phyloP scores from a whole-genome alignment of 2,329 filamentous ascomycete genomes.

The Penicillium sp. region DNA sequence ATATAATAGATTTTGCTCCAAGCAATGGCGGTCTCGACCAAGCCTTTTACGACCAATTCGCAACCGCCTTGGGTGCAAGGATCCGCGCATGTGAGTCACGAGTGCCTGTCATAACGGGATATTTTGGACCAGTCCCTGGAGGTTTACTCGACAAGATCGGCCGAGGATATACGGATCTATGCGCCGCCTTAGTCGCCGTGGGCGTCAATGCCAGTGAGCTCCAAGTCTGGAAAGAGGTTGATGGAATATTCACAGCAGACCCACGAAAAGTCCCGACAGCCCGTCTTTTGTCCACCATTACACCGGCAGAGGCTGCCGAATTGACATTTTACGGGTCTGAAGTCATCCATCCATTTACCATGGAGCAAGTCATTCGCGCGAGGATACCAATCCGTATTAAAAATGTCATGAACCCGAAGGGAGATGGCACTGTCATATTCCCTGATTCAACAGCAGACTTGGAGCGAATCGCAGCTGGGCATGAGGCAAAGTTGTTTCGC shows the following conservation, averaged over 20 bases:
- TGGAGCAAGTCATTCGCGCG: slow-evolving; percentile 79
- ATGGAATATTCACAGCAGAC: slow-evolving; percentile 87
- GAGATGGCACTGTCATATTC: slow-evolving; percentile 62
- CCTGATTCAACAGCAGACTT: slow-evolving; percentile 64
- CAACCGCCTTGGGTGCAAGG: slow-evolving; percentile 59
- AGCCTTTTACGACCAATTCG: slow-evolving; percentile 65
- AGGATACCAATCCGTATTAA: slow-evolving; percentile 66
- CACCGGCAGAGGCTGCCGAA: slow-evolving; percentile 90
- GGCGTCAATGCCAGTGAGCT: slow-evolving; percentile 82
- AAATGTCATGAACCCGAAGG: slow-evolving; percentile 65
- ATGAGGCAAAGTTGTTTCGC: slow-evolving; percentile 54
- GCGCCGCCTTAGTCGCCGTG: slow-evolving; percentile 85
- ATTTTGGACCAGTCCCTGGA: slow-evolving; percentile 89
- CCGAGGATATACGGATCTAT: slow-evolving; percentile 93
- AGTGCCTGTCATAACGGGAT: slow-evolving; percentile 82
- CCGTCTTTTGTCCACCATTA: slow-evolving; percentile 81
- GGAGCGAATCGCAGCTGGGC: slow-evolving; percentile 48
- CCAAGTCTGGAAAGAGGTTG: slow-evolving; percentile 98
- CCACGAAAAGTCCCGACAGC: slow-evolving; percentile 89
- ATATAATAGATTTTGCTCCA: slow-evolving; percentile 65
- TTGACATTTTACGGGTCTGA: slow-evolving; percentile 92
- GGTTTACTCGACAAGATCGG: slow-evolving; percentile 89
- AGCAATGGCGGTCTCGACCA: slow-evolving; percentile 57
- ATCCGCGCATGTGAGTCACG: slow-evolving; percentile 62
- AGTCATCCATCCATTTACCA: slow-evolving; percentile 97